These are phyloP conservation scores for Aspergillus fumigatiaffinis DNA, from an alignment of 2,329 filamentous ascomycete species.

Conservation along the genomic window DNA sequence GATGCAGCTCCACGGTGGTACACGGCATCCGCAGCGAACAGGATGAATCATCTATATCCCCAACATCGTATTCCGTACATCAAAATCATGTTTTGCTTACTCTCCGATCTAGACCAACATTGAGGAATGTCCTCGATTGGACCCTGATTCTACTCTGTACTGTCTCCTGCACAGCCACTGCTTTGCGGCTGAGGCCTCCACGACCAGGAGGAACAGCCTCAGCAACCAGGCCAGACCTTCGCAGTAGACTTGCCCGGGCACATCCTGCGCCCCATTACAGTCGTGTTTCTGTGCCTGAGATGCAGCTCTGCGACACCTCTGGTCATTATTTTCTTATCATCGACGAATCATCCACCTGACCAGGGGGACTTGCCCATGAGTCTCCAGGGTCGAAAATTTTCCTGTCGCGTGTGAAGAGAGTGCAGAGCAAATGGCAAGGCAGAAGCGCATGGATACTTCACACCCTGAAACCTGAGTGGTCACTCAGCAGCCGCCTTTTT, in stretches of 20 bases:
- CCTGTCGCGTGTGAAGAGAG: not conserved
- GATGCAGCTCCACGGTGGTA: not conserved
- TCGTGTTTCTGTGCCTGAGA: not conserved
- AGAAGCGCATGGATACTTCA: conserved; percentile 7
- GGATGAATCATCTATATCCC: not conserved
- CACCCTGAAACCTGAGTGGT: conserved; percentile 5
- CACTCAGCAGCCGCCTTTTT: conserved; percentile 4
- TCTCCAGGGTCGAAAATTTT: conserved; percentile 3
- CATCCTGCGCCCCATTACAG: conserved; percentile 5
- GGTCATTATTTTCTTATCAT: conserved; percentile 2
- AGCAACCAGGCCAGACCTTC: conserved; percentile 3
- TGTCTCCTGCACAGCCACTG: not conserved
- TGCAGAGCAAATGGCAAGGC: conserved; percentile 7
- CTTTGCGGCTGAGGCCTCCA: not conserved
- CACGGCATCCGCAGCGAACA: not conserved
- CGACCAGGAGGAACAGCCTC: not conserved
- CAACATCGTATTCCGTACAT: not conserved
- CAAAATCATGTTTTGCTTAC: not conserved
- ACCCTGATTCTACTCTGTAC: not conserved
- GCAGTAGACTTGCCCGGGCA: conserved; percentile 6
- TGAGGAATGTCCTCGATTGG: not conserved
- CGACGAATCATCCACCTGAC: not conserved
- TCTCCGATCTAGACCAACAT: not conserved
- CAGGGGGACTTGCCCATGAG: not conserved
- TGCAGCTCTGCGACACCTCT: not conserved